A percentile compares a stretch with the other conserved stretches of the same genome.
Conservation (phyloP, 352 stramenopile genomes). For the Halophytophthora polymorphica region DNA sequence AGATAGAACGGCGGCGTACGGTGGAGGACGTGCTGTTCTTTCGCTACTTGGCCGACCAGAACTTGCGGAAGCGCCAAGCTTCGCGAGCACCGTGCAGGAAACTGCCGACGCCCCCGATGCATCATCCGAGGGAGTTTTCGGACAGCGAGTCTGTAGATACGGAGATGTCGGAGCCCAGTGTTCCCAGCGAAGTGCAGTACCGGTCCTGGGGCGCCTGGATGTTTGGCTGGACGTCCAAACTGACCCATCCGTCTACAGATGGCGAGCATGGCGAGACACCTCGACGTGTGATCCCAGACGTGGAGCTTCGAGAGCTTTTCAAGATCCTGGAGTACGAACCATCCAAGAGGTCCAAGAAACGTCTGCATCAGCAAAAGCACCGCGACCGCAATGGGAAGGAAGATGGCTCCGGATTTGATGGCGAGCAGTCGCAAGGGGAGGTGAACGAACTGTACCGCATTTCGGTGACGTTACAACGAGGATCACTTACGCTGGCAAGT, state of each 20-base stretch:
- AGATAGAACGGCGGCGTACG: slow-evolving; percentile 67
- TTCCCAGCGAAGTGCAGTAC: slow-evolving; percentile 73
- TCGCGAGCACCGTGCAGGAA: slow-evolving; percentile 14
- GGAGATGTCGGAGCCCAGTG: slow-evolving; percentile 61
- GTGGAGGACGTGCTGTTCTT: slow-evolving; percentile 87
- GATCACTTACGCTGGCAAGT: slow-evolving; percentile 71
- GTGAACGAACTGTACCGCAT: slow-evolving; percentile 63
- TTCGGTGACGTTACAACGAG: slow-evolving; percentile 68
- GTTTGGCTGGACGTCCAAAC: slow-evolving; percentile 81
- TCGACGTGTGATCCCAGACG: slow-evolving; percentile 62
- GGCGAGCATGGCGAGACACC: slow-evolving; percentile 25
- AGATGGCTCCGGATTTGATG: slow-evolving; percentile 20
- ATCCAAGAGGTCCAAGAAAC: slow-evolving; percentile 59
- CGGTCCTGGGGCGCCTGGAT: slow-evolving; percentile 82
- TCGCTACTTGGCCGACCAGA: slow-evolving; percentile 69
- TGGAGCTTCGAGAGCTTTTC: slow-evolving; percentile 84
- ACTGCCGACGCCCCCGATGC: slow-evolving; percentile 39
- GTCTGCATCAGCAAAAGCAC: slow-evolving; percentile 32
- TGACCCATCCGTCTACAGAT: slow-evolving; percentile 35
- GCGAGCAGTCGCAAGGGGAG: slow-evolving; percentile 29
- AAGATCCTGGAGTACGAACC: slow-evolving; percentile 86
- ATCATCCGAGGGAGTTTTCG: slow-evolving; percentile 46
- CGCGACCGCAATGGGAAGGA: slow-evolving; percentile 20
- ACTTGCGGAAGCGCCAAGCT: slow-evolving; percentile 35
- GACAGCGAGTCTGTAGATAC: slow-evolving; percentile 83